Base-by-base conservation (phyloP, 1,284 basidiomycete species). In the Sporisorium sorghi region DNA sequence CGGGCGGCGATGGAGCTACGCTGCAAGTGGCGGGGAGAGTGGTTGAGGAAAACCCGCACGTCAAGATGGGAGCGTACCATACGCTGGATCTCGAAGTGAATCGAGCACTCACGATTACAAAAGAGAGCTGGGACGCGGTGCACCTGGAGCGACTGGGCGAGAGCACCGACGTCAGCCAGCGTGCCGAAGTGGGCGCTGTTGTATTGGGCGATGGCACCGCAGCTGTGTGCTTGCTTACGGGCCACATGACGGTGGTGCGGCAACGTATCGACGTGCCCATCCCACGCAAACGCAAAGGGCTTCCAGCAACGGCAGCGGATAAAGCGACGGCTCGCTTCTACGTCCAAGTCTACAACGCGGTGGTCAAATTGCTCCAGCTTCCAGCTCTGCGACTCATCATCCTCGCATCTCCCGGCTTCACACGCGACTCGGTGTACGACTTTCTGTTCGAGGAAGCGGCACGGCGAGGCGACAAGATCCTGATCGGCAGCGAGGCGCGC, bases 321-420 rank as follows among this genome's bases (percentile, higher is more conserved):
- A 83, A 83, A 58, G 58, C 77, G 0, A 69, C 74, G 26, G 72
- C 73, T 17, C 92, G 89, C 72, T 98, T 96, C 86, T 92, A 94
- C 80, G 86, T 88, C n/a, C 89, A 90, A 12, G 87, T 98, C 4
- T 99, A 94, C 84, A 90, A 93, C 32, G 90, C 93, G 0, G 92
- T 98, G 75, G 85, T 94, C 21, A 90, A 95, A 47, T 92, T 98
- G 83, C 92, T 99, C 64, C 93, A 94, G 12, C 94, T 91, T 79
- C 87, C 90, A 24, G 85, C 89, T 30, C 87, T 99, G 42, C 91
- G 91, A 44, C 94, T 93, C 1, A 92, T 99, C 76, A 93, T 99
- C 50, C 91, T 99, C 75, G 97, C 97, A 6, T 95, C 93, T 72
- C 96, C 97, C 6, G 97, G 96, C 1, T 98, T 97, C 89, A 92